A percentile compares a stretch with the other conserved stretches of the same genome.
phyloP scores from a whole-genome alignment of 352 stramenopile species.

The Globisporangium uncinulatum region DNA sequence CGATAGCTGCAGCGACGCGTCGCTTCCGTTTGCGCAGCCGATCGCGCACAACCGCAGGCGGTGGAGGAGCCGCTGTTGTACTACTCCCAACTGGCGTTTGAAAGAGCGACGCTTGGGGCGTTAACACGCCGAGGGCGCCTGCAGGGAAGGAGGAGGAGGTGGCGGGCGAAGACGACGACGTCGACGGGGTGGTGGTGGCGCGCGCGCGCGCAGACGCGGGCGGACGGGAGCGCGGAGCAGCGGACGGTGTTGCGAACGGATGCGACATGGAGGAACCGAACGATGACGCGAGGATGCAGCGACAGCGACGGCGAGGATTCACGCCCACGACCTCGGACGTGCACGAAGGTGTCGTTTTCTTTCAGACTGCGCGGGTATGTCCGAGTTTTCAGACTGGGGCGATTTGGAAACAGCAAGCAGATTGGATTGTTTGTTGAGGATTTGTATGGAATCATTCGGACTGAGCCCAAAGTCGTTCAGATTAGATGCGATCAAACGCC shows the following conservation, averaged over 20 bases:
- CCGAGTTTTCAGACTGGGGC: too few relatives aligned
- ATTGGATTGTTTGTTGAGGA: too few relatives aligned
- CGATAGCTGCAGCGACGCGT: slow-evolving; percentile 29
- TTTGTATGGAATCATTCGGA: too few relatives aligned
- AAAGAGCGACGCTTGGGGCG: slow-evolving; percentile 12
- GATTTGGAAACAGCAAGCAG: too few relatives aligned
- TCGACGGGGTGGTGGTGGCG: not conserved
- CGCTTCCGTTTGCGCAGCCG: slow-evolving; percentile 34
- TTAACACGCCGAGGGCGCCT: not conserved
- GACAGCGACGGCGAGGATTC: not conserved
- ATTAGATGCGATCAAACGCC: too few relatives aligned
- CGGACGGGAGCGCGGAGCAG: not conserved
- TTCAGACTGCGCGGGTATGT: too few relatives aligned
- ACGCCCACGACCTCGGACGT: too few relatives aligned
- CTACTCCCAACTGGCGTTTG: slow-evolving; percentile 6
- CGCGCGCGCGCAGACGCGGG: not conserved
- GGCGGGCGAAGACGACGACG: too few relatives aligned
- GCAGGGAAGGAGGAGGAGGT: not conserved
- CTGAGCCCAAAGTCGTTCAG: too few relatives aligned
- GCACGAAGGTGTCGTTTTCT: too few relatives aligned
- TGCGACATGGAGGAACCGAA: not conserved
- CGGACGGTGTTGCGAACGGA: not conserved
- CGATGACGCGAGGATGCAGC: not conserved
- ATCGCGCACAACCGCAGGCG: slow-evolving; percentile 6
- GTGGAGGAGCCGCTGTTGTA: not conserved